Evolutionary conservation across 257 asterid species (phyloP), one percentile per base, ranked within the genome.

Genomic region (Nicotiana noctiflora): DNA sequence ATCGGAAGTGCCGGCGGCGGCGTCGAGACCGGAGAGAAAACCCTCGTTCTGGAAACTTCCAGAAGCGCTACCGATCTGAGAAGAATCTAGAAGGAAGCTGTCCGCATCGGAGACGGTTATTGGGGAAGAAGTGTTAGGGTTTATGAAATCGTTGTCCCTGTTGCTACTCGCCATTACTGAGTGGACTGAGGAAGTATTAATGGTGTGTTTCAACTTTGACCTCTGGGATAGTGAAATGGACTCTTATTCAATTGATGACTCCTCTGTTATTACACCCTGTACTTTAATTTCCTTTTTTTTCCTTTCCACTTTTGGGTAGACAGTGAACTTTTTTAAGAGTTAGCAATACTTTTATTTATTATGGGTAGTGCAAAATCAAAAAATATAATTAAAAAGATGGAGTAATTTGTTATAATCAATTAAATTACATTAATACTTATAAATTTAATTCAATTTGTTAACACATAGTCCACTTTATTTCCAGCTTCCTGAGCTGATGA

Each of bases 31-130:
- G 53, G 89, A 84, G 8, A 93, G 91, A 52, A 90, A 87, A 27
- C 93, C 93, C 57, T 93, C 98, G 89, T 90, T 91, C 82, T 91
- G 97, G 90, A 93, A 90, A 86, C 98, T 95, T 11, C 95, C 95
- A 72, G 99, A 89, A 29, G 97, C 97, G 87, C 97, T 93, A 31
- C 94, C 90, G 66, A 89, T 88, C 81, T 87, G 97, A 77, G 96
- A 85, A 63, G 84, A 77, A 82, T 91, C 96, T 74, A 65, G 79
- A 14, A 93, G 93, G 85, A 84, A 90, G 77, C 91, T 88, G 25
- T 91, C 94, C 63, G 86, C 68, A 59, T 90, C 90, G 75, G 92
- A 87, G 23, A 82, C 92, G 13, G 92, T 82, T 72, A 87, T 57
- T 0, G 98, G 96, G 13, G 96, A 91, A 4, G 96, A 46, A 23